Evolutionary conservation across 768 basidiomycete species (phyloP).

Genomic region (Boletus sp.): DNA sequence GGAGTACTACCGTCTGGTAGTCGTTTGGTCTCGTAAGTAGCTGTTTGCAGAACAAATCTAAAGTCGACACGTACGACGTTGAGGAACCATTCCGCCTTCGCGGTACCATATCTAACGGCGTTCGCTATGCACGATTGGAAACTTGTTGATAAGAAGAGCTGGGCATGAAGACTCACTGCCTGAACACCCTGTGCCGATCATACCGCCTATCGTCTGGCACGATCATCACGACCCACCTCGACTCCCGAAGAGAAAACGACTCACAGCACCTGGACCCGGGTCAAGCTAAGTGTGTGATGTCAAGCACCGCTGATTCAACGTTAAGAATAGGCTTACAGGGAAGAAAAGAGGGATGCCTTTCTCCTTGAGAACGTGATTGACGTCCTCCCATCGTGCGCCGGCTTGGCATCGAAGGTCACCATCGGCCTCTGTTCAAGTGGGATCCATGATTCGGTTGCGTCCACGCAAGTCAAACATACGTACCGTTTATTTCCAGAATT

Average conservation of each 20-base stretch:
- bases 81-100: constrained; percentile 85
- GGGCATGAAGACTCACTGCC: constrained; percentile 55
- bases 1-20: constrained; percentile 75
- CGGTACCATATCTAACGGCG: constrained; percentile 84
- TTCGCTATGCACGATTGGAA: constrained; percentile 47
- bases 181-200: constrained; percentile 84
- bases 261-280: constrained; percentile 68
- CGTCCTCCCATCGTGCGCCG: constrained; percentile 76
- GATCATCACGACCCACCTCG: constrained; percentile 8
- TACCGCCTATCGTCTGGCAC: constrained; percentile 76
- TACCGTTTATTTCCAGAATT: constrained; percentile 56
- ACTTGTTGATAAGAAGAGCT: background rate
- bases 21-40: background rate
- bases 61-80: constrained; percentile 54
- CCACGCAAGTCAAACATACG: constrained; percentile 19
- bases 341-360: constrained; percentile 81
- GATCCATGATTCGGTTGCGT: background rate
- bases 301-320: background rate
- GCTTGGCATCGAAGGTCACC: constrained; percentile 76
- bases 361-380: constrained; percentile 66
- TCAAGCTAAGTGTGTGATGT: constrained; percentile 48
- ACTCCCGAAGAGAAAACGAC: constrained; percentile 19
- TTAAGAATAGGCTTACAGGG: constrained; percentile 49
- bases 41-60: background rate
- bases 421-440: constrained; percentile 51